Evolutionary conservation across 2,329 filamentous ascomycete species (phyloP).

Genomic region (Talaromyces sp.): DNA sequence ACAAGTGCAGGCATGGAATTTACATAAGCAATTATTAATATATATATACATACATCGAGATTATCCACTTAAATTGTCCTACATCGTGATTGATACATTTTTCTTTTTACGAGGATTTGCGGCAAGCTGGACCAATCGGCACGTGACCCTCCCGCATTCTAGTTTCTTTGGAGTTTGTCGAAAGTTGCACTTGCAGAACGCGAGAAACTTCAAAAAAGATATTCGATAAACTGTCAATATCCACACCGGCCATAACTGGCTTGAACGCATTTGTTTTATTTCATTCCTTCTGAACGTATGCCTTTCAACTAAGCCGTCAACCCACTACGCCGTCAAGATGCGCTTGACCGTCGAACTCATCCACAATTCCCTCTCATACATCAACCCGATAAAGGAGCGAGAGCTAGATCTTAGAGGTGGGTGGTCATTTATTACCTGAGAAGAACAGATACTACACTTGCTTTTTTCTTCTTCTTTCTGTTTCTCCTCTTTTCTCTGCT

Average conservation of each 20-base stretch:
- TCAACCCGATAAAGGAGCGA: slow-evolving; percentile 97
- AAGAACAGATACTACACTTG: slow-evolving; percentile 96
- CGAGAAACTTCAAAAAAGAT: background rate
- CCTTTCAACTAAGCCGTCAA: background rate
- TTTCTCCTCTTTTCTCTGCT: no score
- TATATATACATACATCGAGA: background rate
- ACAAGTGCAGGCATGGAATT: background rate
- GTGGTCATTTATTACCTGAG: slow-evolving; percentile 54
- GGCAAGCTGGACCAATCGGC: background rate
- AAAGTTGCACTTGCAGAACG: background rate
- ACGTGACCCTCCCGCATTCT: background rate
- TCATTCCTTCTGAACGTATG: background rate
- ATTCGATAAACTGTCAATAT: background rate
- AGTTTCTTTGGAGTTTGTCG: background rate
- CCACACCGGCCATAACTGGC: background rate
- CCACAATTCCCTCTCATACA: slow-evolving; percentile 89
- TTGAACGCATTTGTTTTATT: background rate
- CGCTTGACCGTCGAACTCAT: slow-evolving; percentile 94
- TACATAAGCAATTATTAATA: background rate
- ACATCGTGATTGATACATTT: background rate
- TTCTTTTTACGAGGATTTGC: background rate
- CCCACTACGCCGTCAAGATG: slow-evolving; percentile 50
- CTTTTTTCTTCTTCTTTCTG: slow-evolving; percentile 12
- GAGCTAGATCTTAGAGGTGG: slow-evolving; percentile 99
- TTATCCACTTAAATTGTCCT: background rate